phyloP scores from a whole-genome alignment of 2,329 filamentous ascomycete genomes.

The Blumeria hordei region DNA sequence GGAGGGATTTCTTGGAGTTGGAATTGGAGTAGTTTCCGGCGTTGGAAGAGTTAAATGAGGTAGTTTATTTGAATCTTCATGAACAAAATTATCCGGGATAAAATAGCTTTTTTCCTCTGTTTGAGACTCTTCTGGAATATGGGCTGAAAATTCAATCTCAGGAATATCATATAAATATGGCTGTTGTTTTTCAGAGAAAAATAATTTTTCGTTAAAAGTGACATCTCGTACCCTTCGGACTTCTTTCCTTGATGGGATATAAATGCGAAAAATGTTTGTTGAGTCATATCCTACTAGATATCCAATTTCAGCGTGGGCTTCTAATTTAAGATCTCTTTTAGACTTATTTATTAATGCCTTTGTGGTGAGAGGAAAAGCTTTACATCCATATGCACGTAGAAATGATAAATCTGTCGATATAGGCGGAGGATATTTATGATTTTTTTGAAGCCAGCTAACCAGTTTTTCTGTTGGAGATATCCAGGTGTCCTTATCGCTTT shows the following conservation, averaged over 20 bases:
- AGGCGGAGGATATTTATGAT: background rate
- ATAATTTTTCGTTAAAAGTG: background rate
- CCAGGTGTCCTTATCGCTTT: background rate
- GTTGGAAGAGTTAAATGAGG: background rate
- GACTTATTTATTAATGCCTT: background rate
- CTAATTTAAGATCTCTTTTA: constrained; percentile 1
- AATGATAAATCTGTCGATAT: background rate
- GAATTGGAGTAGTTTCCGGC: background rate
- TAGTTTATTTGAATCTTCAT: background rate
- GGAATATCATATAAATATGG: background rate
- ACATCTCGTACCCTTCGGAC: background rate
- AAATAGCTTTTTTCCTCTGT: background rate
- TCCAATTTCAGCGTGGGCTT: background rate
- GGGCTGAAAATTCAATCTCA: background rate
- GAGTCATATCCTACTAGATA: constrained; percentile 1
- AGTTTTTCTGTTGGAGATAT: background rate
- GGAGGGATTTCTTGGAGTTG: background rate
- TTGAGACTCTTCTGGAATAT: background rate
- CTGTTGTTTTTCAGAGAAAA: background rate
- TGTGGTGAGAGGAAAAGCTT: background rate
- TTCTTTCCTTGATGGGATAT: background rate
- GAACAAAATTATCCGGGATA: background rate
- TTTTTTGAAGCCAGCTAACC: background rate
- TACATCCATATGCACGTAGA: background rate
- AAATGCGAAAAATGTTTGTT: background rate